These are phyloP conservation scores for Colletotrichum higginsianum DNA, from an alignment of 2,329 filamentous ascomycete species.

Conservation along the genomic window DNA sequence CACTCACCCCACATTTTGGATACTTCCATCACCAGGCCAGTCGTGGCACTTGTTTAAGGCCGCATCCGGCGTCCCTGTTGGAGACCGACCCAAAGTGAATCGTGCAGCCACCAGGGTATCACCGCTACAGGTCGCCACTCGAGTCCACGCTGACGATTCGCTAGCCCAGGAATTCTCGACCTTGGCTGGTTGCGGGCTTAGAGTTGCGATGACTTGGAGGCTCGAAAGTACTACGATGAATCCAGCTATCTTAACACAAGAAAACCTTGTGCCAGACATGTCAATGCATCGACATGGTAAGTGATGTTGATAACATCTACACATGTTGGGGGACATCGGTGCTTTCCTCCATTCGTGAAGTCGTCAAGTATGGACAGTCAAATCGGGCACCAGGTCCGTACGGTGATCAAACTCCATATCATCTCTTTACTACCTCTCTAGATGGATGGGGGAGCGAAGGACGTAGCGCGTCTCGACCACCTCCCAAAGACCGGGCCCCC, in stretches of 20 bases:
- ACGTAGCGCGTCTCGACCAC: neutral
- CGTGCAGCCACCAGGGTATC: neutral
- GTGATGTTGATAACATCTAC: neutral
- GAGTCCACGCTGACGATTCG: constrained; percentile 14
- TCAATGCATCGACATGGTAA: neutral
- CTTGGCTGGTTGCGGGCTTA: constrained; percentile 24
- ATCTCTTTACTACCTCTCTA: neutral
- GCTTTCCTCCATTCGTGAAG: too few relatives aligned
- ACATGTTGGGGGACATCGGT: neutral
- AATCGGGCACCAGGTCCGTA: too few relatives aligned
- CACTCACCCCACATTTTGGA: neutral
- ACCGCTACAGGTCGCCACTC: neutral
- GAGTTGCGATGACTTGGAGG: neutral
- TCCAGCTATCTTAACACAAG: neutral
- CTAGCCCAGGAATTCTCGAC: neutral
- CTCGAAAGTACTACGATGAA: neutral
- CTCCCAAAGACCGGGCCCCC: neutral
- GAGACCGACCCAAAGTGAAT: neutral
- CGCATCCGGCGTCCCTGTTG: constrained; percentile 19
- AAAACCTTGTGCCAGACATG: neutral
- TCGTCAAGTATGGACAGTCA: neutral
- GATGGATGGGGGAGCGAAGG: neutral
- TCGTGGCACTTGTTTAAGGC: neutral
- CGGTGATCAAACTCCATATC: neutral
- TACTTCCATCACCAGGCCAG: constrained; percentile 1